A percentile compares a stretch with the other conserved stretches of the same genome.
phyloP scores from a whole-genome alignment of 1,284 basidiomycete genomes.

The Heterobasidion irregulare region DNA sequence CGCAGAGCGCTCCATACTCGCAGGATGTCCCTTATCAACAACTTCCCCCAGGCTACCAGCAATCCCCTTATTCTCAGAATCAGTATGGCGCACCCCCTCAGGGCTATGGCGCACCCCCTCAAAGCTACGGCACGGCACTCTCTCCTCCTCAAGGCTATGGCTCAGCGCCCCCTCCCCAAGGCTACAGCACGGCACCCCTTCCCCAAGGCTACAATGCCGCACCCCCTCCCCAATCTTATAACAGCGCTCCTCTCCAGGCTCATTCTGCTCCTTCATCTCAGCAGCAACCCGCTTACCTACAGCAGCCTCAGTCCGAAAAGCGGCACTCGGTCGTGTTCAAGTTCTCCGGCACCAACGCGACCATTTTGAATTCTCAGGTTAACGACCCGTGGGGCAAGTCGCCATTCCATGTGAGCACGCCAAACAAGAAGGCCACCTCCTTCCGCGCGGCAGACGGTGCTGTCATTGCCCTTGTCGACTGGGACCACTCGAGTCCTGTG shows the following conservation, averaged over 20 bases:
- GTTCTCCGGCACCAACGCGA: conserved; percentile 1
- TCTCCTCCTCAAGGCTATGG: background rate
- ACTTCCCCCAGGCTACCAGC: background rate
- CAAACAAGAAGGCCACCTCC: conserved; percentile 6
- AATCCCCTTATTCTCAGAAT: conserved; percentile 3
- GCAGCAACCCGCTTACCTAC: background rate
- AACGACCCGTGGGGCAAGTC: conserved; percentile 5
- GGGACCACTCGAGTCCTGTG: conserved; percentile 9
- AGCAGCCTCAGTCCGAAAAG: background rate
- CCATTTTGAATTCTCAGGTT: conserved; percentile 8
- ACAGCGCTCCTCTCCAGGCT: background rate
- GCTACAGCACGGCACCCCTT: background rate
- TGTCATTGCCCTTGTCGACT: conserved; percentile 9
- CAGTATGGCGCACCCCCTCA: conserved; percentile 2
- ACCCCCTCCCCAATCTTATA: background rate
- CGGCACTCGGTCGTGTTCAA: conserved; percentile 2
- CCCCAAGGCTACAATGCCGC: background rate
- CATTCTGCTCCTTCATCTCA: background rate
- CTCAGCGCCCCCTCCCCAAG: background rate
- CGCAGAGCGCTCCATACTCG: background rate
- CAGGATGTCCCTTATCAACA: background rate
- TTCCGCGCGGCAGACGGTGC: conserved; percentile 2
- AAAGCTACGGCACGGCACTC: background rate
- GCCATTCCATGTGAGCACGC: conserved; percentile 5
- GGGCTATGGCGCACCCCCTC: background rate